A percentile compares a stretch with the other conserved stretches of the same genome.
These are phyloP conservation scores for Stenocarpella maydis DNA, from an alignment of 2,329 filamentous ascomycete species.

Conservation along the genomic window DNA sequence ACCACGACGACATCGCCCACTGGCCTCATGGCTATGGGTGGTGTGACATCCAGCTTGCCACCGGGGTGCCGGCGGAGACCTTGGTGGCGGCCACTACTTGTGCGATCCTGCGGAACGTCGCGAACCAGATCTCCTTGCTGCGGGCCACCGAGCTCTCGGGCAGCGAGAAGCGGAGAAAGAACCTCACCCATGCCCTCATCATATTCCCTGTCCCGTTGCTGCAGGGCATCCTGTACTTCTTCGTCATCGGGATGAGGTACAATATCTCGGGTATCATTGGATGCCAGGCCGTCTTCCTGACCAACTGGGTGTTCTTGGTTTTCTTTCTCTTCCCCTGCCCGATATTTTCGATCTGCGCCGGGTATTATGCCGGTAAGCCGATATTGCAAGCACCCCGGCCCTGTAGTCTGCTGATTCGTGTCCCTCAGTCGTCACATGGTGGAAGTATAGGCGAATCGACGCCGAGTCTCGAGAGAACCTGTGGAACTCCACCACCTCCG, in stretches of 20 bases:
- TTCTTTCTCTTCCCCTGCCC: constrained; percentile 58
- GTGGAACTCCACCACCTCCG: constrained; percentile 45
- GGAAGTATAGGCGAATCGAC: constrained; percentile 56
- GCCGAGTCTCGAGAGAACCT: constrained; percentile 51
- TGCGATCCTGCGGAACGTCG: constrained; percentile 63
- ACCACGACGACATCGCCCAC: constrained; percentile 54
- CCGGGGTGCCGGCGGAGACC: constrained; percentile 47
- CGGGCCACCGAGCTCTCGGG: constrained; percentile 50
- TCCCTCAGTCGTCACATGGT: constrained; percentile 31
- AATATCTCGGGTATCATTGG: constrained; percentile 58
- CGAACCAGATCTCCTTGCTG: constrained; percentile 57
- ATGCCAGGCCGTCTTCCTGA: constrained; percentile 54
- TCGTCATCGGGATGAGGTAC: constrained; percentile 58
- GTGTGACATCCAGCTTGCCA: constrained; percentile 60
- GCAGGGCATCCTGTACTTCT: constrained; percentile 58
- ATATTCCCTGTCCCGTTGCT: constrained; percentile 63
- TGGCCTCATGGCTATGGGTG: constrained; percentile 63
- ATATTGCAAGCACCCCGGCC: background rate
- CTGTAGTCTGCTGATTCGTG: background rate
- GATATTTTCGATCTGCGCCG: constrained; percentile 52
- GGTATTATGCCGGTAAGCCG: constrained; percentile 58
- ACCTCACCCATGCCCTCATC: constrained; percentile 58
- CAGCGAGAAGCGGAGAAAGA: constrained; percentile 52
- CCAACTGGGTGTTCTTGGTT: constrained; percentile 57
- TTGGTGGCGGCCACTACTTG: constrained; percentile 61